phyloP scores from a whole-genome alignment of 352 stramenopile genomes.

The Stramenopiles sp. region DNA sequence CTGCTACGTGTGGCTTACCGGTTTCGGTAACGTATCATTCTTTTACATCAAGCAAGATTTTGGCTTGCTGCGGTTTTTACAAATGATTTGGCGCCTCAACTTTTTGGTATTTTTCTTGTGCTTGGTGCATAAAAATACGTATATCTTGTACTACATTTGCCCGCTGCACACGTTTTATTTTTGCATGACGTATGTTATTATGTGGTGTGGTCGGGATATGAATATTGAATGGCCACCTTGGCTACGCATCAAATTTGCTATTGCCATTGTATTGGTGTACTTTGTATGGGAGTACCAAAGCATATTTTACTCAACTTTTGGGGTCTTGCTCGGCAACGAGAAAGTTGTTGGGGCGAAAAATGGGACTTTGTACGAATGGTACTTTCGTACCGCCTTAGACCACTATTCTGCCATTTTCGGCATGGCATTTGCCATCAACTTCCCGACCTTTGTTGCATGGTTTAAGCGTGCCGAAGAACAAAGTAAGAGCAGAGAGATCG shows the following conservation, averaged over 20 bases:
- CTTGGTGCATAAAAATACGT: slow-evolving; percentile 50
- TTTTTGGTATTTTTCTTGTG: slow-evolving; percentile 61
- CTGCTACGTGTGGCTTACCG: slow-evolving; percentile 73
- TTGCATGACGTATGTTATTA: slow-evolving; percentile 53
- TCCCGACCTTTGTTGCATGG: slow-evolving; percentile 44
- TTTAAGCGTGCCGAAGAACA: slow-evolving; percentile 42
- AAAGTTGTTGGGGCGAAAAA: too few species aligned
- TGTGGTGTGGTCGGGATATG: slow-evolving; percentile 34
- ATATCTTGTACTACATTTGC: slow-evolving; percentile 75
- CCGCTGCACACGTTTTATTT: slow-evolving; percentile 71
- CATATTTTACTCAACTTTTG: slow-evolving; percentile 37
- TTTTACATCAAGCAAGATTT: slow-evolving; percentile 61
- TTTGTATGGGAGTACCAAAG: slow-evolving; percentile 46
- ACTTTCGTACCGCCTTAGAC: slow-evolving; percentile 57
- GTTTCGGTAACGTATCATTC: slow-evolving; percentile 66
- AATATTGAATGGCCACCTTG: slow-evolving; percentile 31
- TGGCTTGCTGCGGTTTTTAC: slow-evolving; percentile 43
- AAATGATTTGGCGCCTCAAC: slow-evolving; percentile 73
- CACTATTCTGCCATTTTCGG: slow-evolving; percentile 60
- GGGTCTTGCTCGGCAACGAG: slow-evolving; percentile 41
- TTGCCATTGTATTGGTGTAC: slow-evolving; percentile 40
- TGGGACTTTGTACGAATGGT: slow-evolving; percentile 59
- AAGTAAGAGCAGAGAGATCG: slow-evolving; percentile 21
- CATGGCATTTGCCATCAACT: slow-evolving; percentile 67
- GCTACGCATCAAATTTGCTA: slow-evolving; percentile 32